Percentiles rank a stretch among this genome's conserved stretches.
phyloP scores from a whole-genome alignment of 371 early-diverging fungal species.

The Mucor lusitanicus region DNA sequence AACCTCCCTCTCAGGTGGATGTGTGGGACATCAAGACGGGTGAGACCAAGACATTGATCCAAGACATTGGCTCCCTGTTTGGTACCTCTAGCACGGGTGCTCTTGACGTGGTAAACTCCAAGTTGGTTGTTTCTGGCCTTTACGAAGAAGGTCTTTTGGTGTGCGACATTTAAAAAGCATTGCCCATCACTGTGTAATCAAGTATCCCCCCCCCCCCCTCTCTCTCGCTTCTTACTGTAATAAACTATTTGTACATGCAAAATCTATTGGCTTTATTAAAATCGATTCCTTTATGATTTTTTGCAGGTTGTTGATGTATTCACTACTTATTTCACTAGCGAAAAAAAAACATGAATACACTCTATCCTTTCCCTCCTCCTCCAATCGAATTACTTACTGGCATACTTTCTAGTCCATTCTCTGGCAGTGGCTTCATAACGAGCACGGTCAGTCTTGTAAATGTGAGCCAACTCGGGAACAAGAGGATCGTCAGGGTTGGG shows the following conservation, averaged over 20 bases:
- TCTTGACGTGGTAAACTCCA: slow-evolving; percentile 22
- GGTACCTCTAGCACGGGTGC: slow-evolving; percentile 31
- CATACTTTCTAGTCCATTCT: slow-evolving; percentile 95
- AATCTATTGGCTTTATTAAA: slow-evolving; percentile 19
- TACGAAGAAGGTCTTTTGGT: slow-evolving; percentile 36
- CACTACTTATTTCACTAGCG: slow-evolving; percentile 10
- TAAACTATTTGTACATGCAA: slow-evolving; percentile 1
- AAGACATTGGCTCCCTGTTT: slow-evolving; percentile 37
- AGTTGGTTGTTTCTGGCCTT: slow-evolving; percentile 35
- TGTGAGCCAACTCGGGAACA: slow-evolving; percentile 96
- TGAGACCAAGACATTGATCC: slow-evolving; percentile 25
- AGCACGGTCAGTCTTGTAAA: slow-evolving; percentile 93
- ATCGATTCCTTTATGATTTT: not conserved
- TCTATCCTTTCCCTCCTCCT: not conserved
- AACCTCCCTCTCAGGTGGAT: slow-evolving; percentile 34
- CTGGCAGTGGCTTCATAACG: slow-evolving; percentile 88
- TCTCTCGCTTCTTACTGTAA: not conserved
- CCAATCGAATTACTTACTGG: slow-evolving; percentile 42
- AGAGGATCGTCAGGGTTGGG: slow-evolving; percentile 97
- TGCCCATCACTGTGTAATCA: not conserved
- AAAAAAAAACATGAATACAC: not conserved
- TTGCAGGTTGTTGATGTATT: not conserved
- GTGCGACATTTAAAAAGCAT: slow-evolving; percentile 19
- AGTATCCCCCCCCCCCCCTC: not conserved
- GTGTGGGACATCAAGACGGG: slow-evolving; percentile 24